Evolutionary conservation across 108 stramenopile species (phyloP), one percentile per base, ranked within the genome.

Genomic region (Pelagomonas calceolata): DNA sequence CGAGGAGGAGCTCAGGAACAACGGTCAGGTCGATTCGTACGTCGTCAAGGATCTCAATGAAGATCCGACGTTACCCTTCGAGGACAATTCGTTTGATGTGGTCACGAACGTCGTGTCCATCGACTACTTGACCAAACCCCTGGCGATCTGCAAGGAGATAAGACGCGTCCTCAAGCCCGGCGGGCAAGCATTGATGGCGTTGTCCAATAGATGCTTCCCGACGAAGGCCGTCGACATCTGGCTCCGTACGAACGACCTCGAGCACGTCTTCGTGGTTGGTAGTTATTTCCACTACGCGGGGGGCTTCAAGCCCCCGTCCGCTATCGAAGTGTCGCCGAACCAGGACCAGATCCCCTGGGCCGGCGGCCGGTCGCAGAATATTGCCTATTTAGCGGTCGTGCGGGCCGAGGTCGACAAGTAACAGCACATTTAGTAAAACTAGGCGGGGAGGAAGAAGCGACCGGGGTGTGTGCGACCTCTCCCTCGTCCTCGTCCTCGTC

Each of bases 71-170:
- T 86, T 96, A 30, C 95, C 95, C 33, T 93, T 85, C 68, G 86
- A 85, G 34, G 92, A 92, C 74, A 76, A 79, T 63, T 85, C 86
- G 0, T 96, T 96, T 77, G 93, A 94, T 68, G 88, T 85, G 34
- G 91, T 96, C 7, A 96, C 95, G 14, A 90, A 89, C 72, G 95
- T 96, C 26, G 95, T 96, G 0, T 89, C 87, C 46, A 84, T 96
- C 30, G 95, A 96, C 65, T 96, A 96, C 82, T 75, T 94, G 26
- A 92, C 82, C 67, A 77, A 90, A 72, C 94, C 92, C 4, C 66
- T 78, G 30, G 81, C 86, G 68, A 82, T 94, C 65, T 90, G 91
- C 68, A 66, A 85, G 30, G 94, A 96, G 82, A 90, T 94, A 66
- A 84, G 81, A 29, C 81, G 95, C 32, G 94, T 96, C 30, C 73